phyloP scores from a whole-genome alignment of 2,329 filamentous ascomycete genomes.

The Cyphellophora attinorum region DNA sequence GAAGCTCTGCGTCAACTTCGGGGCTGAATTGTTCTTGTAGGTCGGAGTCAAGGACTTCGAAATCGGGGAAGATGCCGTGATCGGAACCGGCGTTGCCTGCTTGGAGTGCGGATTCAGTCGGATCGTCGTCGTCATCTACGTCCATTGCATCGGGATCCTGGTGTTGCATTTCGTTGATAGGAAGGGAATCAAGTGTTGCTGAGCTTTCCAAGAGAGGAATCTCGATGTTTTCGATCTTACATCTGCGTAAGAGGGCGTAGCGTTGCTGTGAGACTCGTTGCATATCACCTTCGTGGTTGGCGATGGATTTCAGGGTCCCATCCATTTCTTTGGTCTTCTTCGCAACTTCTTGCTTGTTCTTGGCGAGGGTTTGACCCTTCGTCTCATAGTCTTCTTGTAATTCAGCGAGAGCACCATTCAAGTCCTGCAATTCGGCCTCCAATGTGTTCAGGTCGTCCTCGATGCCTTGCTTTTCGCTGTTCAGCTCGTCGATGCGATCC shows the following conservation, averaged over 20 bases:
- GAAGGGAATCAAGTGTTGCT: slow-evolving; percentile 63
- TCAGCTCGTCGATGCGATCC: slow-evolving; percentile 59
- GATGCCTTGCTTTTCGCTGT: slow-evolving; percentile 63
- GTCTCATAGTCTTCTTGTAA: slow-evolving; percentile 58
- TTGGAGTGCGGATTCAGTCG: slow-evolving; percentile 36
- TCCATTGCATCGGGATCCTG: slow-evolving; percentile 85
- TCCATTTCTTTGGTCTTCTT: slow-evolving; percentile 81
- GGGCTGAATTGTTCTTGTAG: slow-evolving; percentile 69
- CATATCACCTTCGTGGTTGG: slow-evolving; percentile 70
- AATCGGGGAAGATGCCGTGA: slow-evolving; percentile 86
- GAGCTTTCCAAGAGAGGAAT: slow-evolving; percentile 70
- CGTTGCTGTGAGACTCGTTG: slow-evolving; percentile 77
- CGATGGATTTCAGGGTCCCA: slow-evolving; percentile 61
- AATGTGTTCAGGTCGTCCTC: slow-evolving; percentile 63
- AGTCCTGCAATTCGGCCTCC: slow-evolving; percentile 64
- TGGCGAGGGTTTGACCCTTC: slow-evolving; percentile 66
- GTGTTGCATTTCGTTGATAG: slow-evolving; percentile 73
- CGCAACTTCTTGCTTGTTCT: slow-evolving; percentile 69
- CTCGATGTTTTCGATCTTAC: slow-evolving; percentile 86
- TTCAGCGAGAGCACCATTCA: slow-evolving; percentile 62
- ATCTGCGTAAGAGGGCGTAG: slow-evolving; percentile 75
- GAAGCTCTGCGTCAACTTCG: slow-evolving; percentile 62
- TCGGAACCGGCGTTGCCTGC: slow-evolving; percentile 62
- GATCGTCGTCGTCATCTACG: slow-evolving; percentile 55
- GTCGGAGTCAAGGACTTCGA: slow-evolving; percentile 70